Base-by-base conservation (phyloP, 257 asterid genomes). In the Verbena officinalis region DNA sequence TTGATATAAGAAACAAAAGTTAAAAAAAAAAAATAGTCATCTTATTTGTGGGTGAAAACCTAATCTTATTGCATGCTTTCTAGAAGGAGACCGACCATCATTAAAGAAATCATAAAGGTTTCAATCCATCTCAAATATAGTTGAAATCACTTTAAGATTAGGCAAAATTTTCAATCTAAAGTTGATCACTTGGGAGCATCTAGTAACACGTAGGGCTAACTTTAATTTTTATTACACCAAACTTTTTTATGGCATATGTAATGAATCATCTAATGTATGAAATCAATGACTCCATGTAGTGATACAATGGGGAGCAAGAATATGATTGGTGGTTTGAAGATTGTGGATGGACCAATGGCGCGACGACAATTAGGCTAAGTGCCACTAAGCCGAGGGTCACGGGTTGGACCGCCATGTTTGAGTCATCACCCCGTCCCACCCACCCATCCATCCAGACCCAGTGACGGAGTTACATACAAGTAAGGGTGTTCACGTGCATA, bases 41-140 rank as follows among this genome's bases (percentile, higher is more conserved):
- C 66, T 75, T 51, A 36, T 59, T 80, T 57, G 77, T 76, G 83
- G 80, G 63, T 79, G 68, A 60, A 61, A 73, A 78, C 77, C 78
- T 74, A 76, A 80, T 73, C 67, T 71, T 69, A 33, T 60, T 69
- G 39, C 80, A 69, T 77, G 77, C 52, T 71, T 77, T 84, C 79
- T 78, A 67, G 83, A 82, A 78, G 80, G 77, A 70, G 65, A 81
- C 85, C 86, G 85, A 80, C 87, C 84, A 80, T 75, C 10, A 74
- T 56, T 80, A 71, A 76, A 79, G 19, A 75, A 75, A 71, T 61
- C 57, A 64, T 54, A 75, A 74, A 72, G 70, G 50, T 45, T 55
- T 19, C 62, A 19, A 59, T 67, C 70, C 38, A 17, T 65, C 48
- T 44, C 0, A 5, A 36, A 23, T 33, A 24, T 17, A 56, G 38